Conservation (phyloP, 257 asterid genomes). For the Petrea volubilis region DNA sequence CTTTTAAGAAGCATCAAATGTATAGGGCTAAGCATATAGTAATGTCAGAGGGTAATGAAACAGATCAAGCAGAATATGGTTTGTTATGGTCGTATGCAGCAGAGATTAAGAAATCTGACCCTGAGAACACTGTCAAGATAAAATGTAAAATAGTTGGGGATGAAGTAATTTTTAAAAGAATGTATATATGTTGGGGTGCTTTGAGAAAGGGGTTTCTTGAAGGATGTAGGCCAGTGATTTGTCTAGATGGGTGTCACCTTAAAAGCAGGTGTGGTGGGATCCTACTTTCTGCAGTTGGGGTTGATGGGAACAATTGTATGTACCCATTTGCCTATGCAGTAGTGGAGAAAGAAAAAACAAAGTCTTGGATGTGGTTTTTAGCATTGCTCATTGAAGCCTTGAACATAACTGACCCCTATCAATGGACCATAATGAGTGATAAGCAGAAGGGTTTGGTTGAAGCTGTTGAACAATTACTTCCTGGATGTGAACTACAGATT, state of each 20-base stretch:
- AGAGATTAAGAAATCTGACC: not conserved
- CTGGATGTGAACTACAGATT: not conserved
- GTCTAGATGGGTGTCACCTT: not conserved
- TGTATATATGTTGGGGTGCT: not conserved
- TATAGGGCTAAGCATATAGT: not conserved
- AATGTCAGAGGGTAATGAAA: not conserved
- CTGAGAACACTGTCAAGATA: not conserved
- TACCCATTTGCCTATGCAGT: slow-evolving; percentile 9
- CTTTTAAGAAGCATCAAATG: not conserved
- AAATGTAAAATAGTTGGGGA: not conserved
- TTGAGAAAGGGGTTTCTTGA: not conserved
- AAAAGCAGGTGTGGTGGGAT: not conserved
- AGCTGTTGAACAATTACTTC: not conserved
- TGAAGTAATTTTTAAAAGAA: not conserved
- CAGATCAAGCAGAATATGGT: not conserved
- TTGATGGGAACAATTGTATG: slow-evolving; percentile 1
- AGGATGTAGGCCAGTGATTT: not conserved
- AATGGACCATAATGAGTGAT: not conserved
- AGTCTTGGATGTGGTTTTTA: not conserved
- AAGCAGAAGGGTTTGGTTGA: not conserved
- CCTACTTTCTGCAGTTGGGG: not conserved
- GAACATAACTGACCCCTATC: not conserved
- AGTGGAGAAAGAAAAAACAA: not conserved
- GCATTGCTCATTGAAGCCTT: not conserved
- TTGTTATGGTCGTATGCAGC: not conserved